Evolutionary conservation across 805 yeast species (phyloP).

Genomic region (Saccharomyces jurei): DNA sequence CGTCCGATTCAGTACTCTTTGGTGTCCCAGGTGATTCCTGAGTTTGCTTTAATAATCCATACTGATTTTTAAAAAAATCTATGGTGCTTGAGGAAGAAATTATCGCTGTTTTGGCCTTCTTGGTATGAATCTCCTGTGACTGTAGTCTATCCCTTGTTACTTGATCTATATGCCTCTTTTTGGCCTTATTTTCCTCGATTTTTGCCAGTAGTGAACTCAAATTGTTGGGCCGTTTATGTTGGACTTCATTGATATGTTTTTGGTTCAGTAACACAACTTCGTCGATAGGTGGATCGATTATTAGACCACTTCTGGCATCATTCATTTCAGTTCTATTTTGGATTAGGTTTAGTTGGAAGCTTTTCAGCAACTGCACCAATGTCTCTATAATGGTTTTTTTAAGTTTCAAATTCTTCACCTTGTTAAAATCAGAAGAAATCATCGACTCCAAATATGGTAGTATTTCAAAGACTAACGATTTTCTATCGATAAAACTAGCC

Average conservation of each 20-base stretch:
- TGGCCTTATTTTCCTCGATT: constrained; percentile 25
- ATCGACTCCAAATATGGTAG: constrained; percentile 32
- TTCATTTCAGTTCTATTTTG: constrained; percentile 24
- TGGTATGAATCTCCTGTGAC: constrained; percentile 15
- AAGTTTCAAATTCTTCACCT: constrained; percentile 19
- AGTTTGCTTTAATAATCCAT: constrained; percentile 20
- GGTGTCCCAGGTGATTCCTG: not conserved
- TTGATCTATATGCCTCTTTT: constrained; percentile 28
- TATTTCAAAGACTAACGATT: constrained; percentile 23
- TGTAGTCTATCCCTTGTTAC: constrained; percentile 11
- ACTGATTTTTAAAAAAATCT: constrained; percentile 40
- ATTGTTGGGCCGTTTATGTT: constrained; percentile 19
- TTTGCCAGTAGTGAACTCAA: constrained; percentile 23
- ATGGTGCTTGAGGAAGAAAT: constrained; percentile 9
- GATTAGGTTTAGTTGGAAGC: constrained; percentile 36
- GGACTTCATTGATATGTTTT: constrained; percentile 16
- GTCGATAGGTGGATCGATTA: constrained; percentile 26
- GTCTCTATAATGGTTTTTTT: constrained; percentile 28
- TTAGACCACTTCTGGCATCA: constrained; percentile 12
- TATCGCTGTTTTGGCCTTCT: constrained; percentile 12
- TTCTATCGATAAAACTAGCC: constrained; percentile 12
- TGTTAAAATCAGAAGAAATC: constrained; percentile 18
- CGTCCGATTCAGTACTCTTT: not conserved
- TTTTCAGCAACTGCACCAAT: constrained; percentile 34
- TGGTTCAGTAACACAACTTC: constrained; percentile 20